A percentile compares a stretch with the other conserved stretches of the same genome.
Conservation (phyloP, 2,329 filamentous ascomycete species). For the Scopulariopsis brevicaulis region DNA sequence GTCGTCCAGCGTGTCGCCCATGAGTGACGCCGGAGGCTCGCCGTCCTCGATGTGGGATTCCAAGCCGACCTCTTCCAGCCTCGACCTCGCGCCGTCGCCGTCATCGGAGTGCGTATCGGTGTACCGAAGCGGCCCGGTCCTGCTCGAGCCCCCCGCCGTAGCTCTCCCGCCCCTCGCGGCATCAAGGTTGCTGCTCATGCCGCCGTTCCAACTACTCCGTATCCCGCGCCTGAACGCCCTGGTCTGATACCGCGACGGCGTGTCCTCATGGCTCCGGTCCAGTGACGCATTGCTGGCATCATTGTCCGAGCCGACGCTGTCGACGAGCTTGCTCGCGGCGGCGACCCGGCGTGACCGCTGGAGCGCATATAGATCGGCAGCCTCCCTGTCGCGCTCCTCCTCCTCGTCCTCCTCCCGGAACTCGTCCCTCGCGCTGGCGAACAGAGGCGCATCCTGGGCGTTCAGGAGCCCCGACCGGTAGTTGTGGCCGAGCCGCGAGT, state of each 20-base stretch:
- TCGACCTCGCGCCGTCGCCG: constrained; percentile 33
- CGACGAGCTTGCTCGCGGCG: constrained; percentile 69
- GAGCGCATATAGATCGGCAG: constrained; percentile 86
- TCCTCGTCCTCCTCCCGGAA: constrained; percentile 91
- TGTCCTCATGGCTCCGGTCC: constrained; percentile 26
- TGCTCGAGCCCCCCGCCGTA: not conserved
- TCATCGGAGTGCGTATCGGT: not conserved
- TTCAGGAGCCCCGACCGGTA: constrained; percentile 68
- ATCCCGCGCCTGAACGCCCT: constrained; percentile 33
- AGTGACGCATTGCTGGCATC: constrained; percentile 48
- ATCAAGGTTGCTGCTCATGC: constrained; percentile 19
- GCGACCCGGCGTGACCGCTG: constrained; percentile 85
- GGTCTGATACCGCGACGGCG: constrained; percentile 4
- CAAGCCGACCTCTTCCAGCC: constrained; percentile 80
- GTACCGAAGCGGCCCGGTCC: not conserved
- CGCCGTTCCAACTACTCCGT: constrained; percentile 52
- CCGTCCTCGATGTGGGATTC: constrained; percentile 53
- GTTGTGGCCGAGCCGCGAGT: constrained; percentile 62
- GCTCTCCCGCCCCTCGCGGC: not conserved
- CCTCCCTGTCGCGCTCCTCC: constrained; percentile 78
- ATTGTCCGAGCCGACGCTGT: constrained; percentile 75
- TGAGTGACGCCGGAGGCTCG: constrained; percentile 49
- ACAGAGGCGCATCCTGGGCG: constrained; percentile 76
- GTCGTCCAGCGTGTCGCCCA: constrained; percentile 33
- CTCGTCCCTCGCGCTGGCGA: constrained; percentile 83